phyloP scores from a whole-genome alignment of 495 filamentous ascomycete species.

The Achaetomiella virescens region DNA sequence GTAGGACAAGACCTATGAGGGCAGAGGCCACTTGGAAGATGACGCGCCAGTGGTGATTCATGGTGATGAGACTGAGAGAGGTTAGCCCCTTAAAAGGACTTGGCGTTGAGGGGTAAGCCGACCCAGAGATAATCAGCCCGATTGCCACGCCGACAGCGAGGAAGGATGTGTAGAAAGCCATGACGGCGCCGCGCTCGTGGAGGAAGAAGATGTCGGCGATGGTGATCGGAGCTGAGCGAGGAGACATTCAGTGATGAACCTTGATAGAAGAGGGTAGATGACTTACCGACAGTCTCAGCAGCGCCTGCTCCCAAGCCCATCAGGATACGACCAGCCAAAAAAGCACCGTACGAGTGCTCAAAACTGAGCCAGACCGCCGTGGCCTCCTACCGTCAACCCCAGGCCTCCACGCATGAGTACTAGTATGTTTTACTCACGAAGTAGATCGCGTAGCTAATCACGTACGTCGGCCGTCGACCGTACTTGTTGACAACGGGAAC shows the following conservation, averaged over 20 bases:
- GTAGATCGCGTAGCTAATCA: constrained; percentile 44
- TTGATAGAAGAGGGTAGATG: neutral
- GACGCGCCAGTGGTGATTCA: constrained; percentile 41
- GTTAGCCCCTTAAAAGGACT: neutral
- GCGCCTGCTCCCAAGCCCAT: constrained; percentile 49
- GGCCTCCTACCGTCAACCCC: constrained; percentile 11
- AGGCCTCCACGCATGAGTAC: too few relatives aligned
- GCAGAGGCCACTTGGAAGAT: constrained; percentile 47
- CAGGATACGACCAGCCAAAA: constrained; percentile 42
- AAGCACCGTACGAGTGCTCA: constrained; percentile 38
- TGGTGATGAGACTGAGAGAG: constrained; percentile 41
- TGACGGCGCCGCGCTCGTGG: constrained; percentile 49
- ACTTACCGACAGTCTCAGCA: constrained; percentile 42
- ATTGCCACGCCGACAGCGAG: constrained; percentile 39
- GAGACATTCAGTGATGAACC: neutral
- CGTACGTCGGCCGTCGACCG: constrained; percentile 49
- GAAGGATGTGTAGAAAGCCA: constrained; percentile 45
- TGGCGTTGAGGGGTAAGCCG: neutral
- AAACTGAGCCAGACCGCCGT: constrained; percentile 42
- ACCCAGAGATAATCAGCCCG: constrained; percentile 46
- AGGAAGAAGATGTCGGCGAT: constrained; percentile 55
- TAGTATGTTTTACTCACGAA: constrained; percentile 15
- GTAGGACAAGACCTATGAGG: constrained; percentile 37
- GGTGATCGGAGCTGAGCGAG: constrained; percentile 38
- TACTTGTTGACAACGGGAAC: constrained; percentile 51